Evolutionary conservation across 495 filamentous ascomycete species (phyloP).

Genomic region (Xylaria cubensis): DNA sequence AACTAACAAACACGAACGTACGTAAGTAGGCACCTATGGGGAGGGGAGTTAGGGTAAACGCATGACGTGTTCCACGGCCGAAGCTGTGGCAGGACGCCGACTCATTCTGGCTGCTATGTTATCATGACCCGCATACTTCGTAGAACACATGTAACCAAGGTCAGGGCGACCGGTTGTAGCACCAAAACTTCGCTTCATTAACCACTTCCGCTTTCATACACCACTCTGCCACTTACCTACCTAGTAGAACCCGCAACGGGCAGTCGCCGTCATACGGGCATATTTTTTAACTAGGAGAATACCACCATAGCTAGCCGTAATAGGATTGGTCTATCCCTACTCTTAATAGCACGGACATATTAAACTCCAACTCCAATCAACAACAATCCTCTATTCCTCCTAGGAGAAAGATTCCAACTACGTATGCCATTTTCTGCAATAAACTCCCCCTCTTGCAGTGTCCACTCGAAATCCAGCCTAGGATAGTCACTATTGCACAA

Average conservation of each 20-base stretch:
- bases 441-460: background rate
- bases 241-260: background rate
- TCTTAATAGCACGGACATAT: background rate
- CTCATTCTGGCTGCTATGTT: conserved; percentile 16
- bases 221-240: background rate
- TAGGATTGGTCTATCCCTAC: background rate
- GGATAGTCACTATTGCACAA: background rate
- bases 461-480: background rate
- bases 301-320: background rate
- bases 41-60: background rate
- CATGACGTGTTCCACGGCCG: background rate
- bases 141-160: background rate
- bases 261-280: background rate
- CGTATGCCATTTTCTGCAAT: background rate
- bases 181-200: background rate
- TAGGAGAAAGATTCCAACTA: background rate
- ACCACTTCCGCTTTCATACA: background rate
- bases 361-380: background rate
- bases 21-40: background rate
- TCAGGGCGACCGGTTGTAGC: background rate
- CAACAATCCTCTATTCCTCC: background rate
- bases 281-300: background rate
- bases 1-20: background rate
- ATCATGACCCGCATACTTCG: conserved; percentile 7
- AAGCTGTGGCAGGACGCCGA: conserved; percentile 1